Conservation (phyloP, 2,329 filamentous ascomycete genomes). For the Xylariaceae sp. region DNA sequence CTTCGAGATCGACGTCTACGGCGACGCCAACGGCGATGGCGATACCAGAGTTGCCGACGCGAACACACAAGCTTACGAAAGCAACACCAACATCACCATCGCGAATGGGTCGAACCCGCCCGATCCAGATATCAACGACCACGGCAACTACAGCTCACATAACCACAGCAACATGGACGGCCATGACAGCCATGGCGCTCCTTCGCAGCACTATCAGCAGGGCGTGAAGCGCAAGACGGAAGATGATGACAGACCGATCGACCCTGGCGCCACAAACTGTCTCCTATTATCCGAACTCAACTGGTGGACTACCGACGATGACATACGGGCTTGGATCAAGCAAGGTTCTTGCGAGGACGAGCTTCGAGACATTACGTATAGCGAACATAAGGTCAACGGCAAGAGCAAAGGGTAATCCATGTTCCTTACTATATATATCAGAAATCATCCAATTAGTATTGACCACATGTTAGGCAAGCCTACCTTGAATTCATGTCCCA, state of each 20-base stretch:
- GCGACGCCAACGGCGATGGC: conserved; percentile 52
- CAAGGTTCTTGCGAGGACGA: conserved; percentile 80
- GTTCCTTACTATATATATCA: background rate
- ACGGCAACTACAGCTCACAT: conserved; percentile 40
- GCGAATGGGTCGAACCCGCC: conserved; percentile 34
- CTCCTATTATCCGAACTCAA: conserved; percentile 85
- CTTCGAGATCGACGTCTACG: conserved; percentile 72
- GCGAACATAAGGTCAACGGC: conserved; percentile 97
- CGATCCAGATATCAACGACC: conserved; percentile 23
- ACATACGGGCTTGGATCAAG: conserved; percentile 82
- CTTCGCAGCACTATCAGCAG: conserved; percentile 43
- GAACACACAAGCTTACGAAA: conserved; percentile 38
- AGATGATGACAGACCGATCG: conserved; percentile 57
- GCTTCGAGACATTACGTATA: conserved; percentile 90
- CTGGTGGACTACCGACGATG: conserved; percentile 97
- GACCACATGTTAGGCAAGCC: conserved; percentile 54
- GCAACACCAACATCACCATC: conserved; percentile 40
- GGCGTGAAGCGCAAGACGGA: conserved; percentile 61
- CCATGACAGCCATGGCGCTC: conserved; percentile 31
- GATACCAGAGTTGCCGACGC: conserved; percentile 35
- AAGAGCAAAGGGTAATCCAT: conserved; percentile 88
- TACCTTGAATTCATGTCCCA: conserved; percentile 82
- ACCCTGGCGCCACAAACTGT: conserved; percentile 63
- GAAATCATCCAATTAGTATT: background rate
- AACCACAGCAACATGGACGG: conserved; percentile 32